Evolutionary conservation across 2,329 filamentous ascomycete species (phyloP), one percentile per base, ranked within the genome.

Genomic region (Lasiodiplodia sp.): DNA sequence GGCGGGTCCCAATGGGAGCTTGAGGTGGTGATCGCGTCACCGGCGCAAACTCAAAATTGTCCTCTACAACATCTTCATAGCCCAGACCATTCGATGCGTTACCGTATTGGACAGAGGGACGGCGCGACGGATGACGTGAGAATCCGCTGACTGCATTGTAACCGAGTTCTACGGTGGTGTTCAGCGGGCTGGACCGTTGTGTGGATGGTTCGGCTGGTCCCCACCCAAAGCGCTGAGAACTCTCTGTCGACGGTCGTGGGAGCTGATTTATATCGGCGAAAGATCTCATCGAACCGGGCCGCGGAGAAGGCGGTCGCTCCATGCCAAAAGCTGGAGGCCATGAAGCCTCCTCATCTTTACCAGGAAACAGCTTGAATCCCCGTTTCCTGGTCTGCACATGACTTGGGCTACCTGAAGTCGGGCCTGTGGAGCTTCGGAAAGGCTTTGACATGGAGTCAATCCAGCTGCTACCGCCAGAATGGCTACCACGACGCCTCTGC

Each of bases 1-100:
- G 93, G 3, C 90, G 89, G 57, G 93, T 96, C 28, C 95, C 95
- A 72, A 98, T 97, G 0, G 88, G 88, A 3, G 87, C 87, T 70
- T 89, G 86, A 2, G 87, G 81, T 34, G 86, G 85, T 6, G 85
- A 84, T 44, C 79, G 81, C 21, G 82, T 83, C 55, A 84, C 82
- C 52, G 82, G 84, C 52, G 79, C 80, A 66, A 82, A 84, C 70
- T 85, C 82, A n/a, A 75, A 80, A 74, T 77, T 83, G 60, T 88
- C 85, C 31, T 84, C 83, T 34, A 85, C 82, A 47, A 82, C 77
- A 51, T 86, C 82, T 16, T 86, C 84, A 65, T 87, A 80, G 2
- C 86, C 83, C 18, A 89, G 78, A 70, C 87, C 87, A 78, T 86
- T 89, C 1, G 91, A 90, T 1, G 91, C 93, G 44, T 47, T 47